Conservation (phyloP, 2,329 filamentous ascomycete species). For the Scedosporium boydii region DNA sequence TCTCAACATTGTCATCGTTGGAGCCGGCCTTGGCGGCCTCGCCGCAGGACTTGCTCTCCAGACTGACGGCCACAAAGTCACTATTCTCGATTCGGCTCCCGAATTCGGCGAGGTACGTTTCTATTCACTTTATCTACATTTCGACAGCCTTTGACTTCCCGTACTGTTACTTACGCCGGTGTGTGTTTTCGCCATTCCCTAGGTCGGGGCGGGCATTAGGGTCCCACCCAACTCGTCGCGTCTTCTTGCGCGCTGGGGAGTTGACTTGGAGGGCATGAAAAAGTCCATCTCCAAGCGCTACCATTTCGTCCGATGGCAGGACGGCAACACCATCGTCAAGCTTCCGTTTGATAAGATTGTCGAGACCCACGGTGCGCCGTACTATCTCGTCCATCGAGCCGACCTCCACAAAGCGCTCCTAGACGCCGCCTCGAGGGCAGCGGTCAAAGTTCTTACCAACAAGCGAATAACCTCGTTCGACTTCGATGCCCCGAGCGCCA, state of each 20-base stretch:
- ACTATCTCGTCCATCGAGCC: constrained; percentile 21
- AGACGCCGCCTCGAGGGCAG: constrained; percentile 14
- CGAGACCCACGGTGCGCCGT: constrained; percentile 17
- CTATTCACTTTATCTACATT: constrained; percentile 1
- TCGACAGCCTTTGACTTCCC: too few relatives aligned
- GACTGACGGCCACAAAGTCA: constrained; percentile 13
- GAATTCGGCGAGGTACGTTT: constrained; percentile 10
- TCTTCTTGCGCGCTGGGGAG: constrained; percentile 16
- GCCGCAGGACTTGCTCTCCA: constrained; percentile 11
- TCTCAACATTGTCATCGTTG: constrained; percentile 12
- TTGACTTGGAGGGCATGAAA: constrained; percentile 17
- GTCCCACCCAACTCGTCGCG: constrained; percentile 20
- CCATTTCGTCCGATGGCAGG: constrained; percentile 18
- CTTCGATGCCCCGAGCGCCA: constrained; percentile 13
- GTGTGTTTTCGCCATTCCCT: not conserved
- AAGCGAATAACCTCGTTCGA: constrained; percentile 18
- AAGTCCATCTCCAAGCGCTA: constrained; percentile 15
- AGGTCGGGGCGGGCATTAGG: constrained; percentile 19
- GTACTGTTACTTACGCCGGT: too few relatives aligned
- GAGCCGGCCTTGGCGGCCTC: constrained; percentile 11
- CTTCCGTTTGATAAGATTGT: constrained; percentile 11
- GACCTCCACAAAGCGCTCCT: constrained; percentile 21
- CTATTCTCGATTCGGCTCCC: constrained; percentile 11
- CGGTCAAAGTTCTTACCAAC: constrained; percentile 16
- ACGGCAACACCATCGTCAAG: constrained; percentile 16